Conservation (phyloP, 441 rosid species). For the Populus tomentosa region DNA sequence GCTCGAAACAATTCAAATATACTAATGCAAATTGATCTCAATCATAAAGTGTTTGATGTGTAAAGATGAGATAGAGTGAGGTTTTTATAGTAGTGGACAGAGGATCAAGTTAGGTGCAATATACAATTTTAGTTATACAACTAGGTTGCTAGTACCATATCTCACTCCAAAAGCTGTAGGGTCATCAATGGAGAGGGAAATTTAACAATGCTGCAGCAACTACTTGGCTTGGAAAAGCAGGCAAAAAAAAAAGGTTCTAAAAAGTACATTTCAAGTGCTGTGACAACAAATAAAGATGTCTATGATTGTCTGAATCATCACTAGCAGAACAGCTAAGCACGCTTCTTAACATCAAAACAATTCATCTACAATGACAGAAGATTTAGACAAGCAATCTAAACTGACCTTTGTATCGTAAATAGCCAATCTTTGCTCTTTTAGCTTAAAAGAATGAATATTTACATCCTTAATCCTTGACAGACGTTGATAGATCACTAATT, state of each 20-base stretch:
- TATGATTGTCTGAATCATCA: slow-evolving; percentile 20
- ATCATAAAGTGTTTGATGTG: slow-evolving; percentile 13
- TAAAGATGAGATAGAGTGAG: slow-evolving; percentile 2
- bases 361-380: no score
- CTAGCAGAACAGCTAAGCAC: neutral
- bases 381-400: no score
- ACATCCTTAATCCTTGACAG: neutral
- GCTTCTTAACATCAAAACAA: no score
- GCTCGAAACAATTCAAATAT: neutral
- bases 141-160: neutral
- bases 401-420: no score
- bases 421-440: neutral
- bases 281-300: slow-evolving; percentile 22
- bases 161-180: slow-evolving; percentile 24
- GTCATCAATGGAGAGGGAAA: slow-evolving; percentile 18
- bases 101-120: slow-evolving; percentile 26
- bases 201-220: slow-evolving; percentile 45
- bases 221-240: neutral
- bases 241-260: neutral
- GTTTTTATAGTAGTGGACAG: slow-evolving; percentile 21
- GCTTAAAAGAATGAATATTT: neutral
- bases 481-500: neutral
- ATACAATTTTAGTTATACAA: neutral
- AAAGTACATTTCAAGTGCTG: slow-evolving; percentile 27
- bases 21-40: no score